Base-by-base conservation (phyloP, 2,329 filamentous ascomycete species). In the Beauveria asiatica region DNA sequence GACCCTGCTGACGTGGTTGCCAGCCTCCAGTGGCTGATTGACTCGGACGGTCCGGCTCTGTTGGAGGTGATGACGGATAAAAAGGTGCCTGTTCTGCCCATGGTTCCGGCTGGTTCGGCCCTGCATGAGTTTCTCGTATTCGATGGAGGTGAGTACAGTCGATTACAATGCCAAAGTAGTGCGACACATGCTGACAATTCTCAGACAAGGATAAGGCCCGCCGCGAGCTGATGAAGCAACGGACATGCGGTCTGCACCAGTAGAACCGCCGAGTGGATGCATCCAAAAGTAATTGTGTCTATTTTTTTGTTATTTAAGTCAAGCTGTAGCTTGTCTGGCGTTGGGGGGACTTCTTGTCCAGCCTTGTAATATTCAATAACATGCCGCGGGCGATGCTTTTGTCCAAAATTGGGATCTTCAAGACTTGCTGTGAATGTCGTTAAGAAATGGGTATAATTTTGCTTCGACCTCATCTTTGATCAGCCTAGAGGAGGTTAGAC, bases 1-100 rank as follows among this genome's bases (percentile, higher is more conserved):
- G 89, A 90, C 73, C 86, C 91, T 0, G 86, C 86, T 4, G 92
- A 96, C 62, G 82, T 95, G 6, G 82, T 86, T 61, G 88, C 88
- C 51, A 86, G 84, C 68, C 80, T 99, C 64, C 85, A 88, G 75
- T 97, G 94, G 91, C 82, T 97, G 72, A 89, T 97, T 67, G 83
- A 92, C 68, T 85, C 84, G 6, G 89, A 97, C 33, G 94, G 93
- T n/a, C 94, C 94, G 21, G 92, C 92, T 45, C 82, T 97, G 64
- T 80, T 99, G 62, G 93, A 97, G 77, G 88, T 99, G 58, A 82
- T 96, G 57, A 94, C 90, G 4, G 94, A 97, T 74, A 88, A 87
- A 78, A 88, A 94, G 83, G 88, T 94, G 27, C 93, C 93, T 51
- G 93, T 99, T n/a, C 78, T 97, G 69, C 94, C 94, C 42, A 97